Conservation (phyloP, 2,329 filamentous ascomycete species). For the Verticillium klebahnii region DNA sequence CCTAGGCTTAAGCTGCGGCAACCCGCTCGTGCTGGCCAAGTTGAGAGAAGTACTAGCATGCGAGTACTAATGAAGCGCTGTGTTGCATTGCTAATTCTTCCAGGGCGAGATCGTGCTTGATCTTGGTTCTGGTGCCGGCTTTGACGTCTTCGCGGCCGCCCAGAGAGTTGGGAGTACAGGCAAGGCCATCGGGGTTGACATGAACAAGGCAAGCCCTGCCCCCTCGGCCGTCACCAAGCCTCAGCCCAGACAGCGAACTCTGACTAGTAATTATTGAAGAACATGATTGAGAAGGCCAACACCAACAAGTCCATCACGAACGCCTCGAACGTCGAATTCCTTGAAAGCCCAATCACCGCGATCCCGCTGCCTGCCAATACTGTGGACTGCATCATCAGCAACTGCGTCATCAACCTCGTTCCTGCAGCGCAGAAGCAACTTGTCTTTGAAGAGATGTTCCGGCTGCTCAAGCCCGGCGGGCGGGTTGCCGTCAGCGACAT, state of each 20-base stretch:
- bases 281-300: constrained; percentile 49
- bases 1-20: constrained; percentile 50
- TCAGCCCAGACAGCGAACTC: not conserved
- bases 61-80: not conserved
- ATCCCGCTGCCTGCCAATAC: constrained; percentile 36
- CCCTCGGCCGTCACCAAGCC: not conserved
- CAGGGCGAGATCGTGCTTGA: constrained; percentile 55
- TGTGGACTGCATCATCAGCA: constrained; percentile 56
- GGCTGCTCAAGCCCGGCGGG: constrained; percentile 52
- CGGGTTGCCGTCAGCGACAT: constrained; percentile 58
- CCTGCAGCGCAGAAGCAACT: constrained; percentile 44
- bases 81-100: not conserved
- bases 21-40: constrained; percentile 44
- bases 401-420: constrained; percentile 60
- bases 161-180: constrained; percentile 42
- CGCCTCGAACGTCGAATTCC: constrained; percentile 42
- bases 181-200: constrained; percentile 52
- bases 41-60: constrained; percentile 31
- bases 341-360: constrained; percentile 45
- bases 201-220: constrained; percentile 45
- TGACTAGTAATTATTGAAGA: constrained; percentile 24
- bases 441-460: constrained; percentile 54
- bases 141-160: constrained; percentile 52
- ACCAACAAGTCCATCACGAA: constrained; percentile 33
- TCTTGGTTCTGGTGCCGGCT: constrained; percentile 52